phyloP scores from a whole-genome alignment of 2,329 filamentous ascomycete genomes.

The Aspergillus sp. region DNA sequence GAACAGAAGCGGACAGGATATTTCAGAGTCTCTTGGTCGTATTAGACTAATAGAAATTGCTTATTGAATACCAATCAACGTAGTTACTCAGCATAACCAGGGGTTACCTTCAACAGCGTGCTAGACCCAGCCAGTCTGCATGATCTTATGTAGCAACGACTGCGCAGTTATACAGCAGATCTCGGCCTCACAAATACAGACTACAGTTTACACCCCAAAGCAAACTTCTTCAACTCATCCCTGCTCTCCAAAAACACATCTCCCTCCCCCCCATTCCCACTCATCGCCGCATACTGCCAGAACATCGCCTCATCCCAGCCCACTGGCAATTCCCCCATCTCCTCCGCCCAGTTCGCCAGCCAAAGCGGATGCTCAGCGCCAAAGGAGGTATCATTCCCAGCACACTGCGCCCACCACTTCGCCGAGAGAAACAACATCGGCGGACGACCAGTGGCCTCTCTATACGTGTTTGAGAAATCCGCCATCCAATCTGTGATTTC shows the following conservation, averaged over 20 bases:
- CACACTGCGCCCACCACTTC: constrained; percentile 13
- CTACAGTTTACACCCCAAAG: neutral
- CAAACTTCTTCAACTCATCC: constrained; percentile 5
- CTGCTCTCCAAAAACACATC: constrained; percentile 11
- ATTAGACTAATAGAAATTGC: too few species aligned
- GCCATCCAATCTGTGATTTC: constrained; percentile 14
- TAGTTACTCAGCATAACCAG: too few species aligned
- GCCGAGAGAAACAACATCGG: constrained; percentile 11
- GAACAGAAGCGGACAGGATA: too few species aligned
- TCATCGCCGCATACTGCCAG: constrained; percentile 12
- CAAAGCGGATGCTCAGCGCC: constrained; percentile 8
- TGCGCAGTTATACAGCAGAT: too few species aligned
- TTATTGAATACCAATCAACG: too few species aligned
- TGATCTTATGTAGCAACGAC: too few species aligned
- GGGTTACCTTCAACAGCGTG: too few species aligned
- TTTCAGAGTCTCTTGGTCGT: too few species aligned
- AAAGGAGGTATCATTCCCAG: constrained; percentile 6
- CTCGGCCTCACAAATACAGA: too few species aligned
- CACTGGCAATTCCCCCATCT: constrained; percentile 10
- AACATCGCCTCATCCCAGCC: constrained; percentile 8
- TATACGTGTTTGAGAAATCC: constrained; percentile 10
- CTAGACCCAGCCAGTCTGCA: too few species aligned
- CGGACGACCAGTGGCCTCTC: neutral
- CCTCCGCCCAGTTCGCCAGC: constrained; percentile 14
- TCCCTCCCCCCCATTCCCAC: constrained; percentile 9